Evolutionary conservation across 371 early-diverging fungal genomes (phyloP).

Genomic region (Batrachochytrium dendrobatidis): DNA sequence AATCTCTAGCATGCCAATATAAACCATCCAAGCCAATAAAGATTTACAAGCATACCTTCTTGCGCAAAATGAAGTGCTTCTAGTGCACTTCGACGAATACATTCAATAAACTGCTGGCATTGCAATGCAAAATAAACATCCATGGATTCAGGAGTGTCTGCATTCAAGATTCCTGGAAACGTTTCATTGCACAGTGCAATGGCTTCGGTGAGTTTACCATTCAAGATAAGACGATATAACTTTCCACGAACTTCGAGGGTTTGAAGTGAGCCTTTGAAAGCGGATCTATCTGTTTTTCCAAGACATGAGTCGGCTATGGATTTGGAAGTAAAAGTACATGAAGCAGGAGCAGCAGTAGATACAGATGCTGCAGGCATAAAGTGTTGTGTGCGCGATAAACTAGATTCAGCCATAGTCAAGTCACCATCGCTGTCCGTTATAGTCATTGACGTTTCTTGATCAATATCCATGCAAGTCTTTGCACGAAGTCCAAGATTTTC

Average conservation of each 20-base stretch:
- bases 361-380: neutral
- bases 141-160: conserved; percentile 11
- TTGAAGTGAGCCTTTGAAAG: neutral
- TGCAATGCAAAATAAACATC: conserved; percentile 31
- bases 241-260: conserved; percentile 20
- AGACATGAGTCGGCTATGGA: neutral
- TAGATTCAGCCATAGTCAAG: neutral
- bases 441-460: no score
- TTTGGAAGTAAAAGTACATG: neutral
- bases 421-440: conserved; percentile 7
- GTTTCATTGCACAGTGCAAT: conserved; percentile 15
- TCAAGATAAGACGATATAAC: conserved; percentile 14
- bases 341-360: neutral
- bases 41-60: conserved; percentile 25
- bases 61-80: conserved; percentile 39
- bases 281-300: neutral
- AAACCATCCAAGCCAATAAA: neutral
- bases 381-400: neutral
- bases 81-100: conserved; percentile 18
- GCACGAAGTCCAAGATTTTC: neutral
- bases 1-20: neutral
- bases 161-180: conserved; percentile 24
- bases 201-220: conserved; percentile 31
- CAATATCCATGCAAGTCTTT: neutral
- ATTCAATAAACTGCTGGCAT: conserved; percentile 41